Evolutionary conservation across 169 alveolate species (phyloP).

Genomic region (Cryptosporidium meleagridis): DNA sequence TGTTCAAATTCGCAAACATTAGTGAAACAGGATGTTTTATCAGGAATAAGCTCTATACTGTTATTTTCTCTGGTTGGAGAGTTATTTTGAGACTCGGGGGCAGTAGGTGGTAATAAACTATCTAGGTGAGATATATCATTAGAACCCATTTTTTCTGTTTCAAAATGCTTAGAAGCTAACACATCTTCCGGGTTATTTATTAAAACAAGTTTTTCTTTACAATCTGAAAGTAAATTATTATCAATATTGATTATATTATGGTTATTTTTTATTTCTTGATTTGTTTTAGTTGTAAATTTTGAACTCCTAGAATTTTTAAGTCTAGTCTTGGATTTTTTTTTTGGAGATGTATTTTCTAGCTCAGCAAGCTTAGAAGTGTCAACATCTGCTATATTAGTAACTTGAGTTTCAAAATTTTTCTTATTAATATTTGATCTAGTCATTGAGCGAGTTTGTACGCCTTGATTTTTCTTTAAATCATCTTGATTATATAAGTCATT

Average conservation of each 20-base stretch:
- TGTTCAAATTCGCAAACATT: background rate
- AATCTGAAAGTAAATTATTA: background rate
- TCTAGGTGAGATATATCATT: constrained; percentile 7
- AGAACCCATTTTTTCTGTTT: background rate
- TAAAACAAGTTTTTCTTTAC: background rate
- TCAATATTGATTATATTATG: background rate
- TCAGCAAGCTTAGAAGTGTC: background rate
- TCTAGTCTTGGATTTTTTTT: constrained; percentile 33
- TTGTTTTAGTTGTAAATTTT: background rate
- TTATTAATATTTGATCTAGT: background rate
- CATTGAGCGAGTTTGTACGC: constrained; percentile 49
- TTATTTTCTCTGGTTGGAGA: constrained; percentile 24
- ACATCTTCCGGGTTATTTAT: background rate
- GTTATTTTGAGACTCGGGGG: constrained; percentile 56
- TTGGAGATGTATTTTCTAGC: constrained; percentile 6
- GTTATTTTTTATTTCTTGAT: background rate
- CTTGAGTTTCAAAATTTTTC: background rate
- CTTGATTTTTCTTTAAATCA: background rate
- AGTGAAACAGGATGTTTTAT: background rate
- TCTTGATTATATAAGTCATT: background rate
- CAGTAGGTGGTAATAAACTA: constrained; percentile 61
- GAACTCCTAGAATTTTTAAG: background rate
- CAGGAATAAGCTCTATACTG: background rate
- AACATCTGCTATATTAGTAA: background rate
- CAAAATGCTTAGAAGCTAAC: background rate